Conservation (phyloP, 768 basidiomycete species). For the Amanita thiersii region DNA sequence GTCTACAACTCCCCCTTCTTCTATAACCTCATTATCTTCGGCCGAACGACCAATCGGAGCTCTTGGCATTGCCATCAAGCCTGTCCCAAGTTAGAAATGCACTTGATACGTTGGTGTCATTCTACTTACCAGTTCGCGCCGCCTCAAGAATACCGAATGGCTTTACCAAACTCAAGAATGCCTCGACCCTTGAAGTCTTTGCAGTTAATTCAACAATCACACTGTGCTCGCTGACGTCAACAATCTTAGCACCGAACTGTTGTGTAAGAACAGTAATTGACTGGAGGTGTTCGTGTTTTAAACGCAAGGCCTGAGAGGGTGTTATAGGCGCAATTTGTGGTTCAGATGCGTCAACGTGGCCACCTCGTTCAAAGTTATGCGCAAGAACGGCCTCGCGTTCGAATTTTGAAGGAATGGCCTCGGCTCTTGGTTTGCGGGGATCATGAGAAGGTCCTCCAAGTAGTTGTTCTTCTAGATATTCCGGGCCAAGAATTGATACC, state of each 20-base stretch:
- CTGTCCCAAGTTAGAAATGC: slow-evolving; percentile 27
- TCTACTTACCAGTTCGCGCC: slow-evolving; percentile 75
- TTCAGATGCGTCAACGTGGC: slow-evolving; percentile 25
- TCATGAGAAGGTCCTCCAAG: slow-evolving; percentile 79
- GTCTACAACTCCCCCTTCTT: slow-evolving; percentile 65
- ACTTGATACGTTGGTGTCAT: slow-evolving; percentile 3
- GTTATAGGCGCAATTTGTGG: slow-evolving; percentile 39
- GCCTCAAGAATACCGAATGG: slow-evolving; percentile 96
- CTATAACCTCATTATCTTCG: slow-evolving; percentile 44
- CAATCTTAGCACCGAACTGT: slow-evolving; percentile 90
- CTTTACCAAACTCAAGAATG: slow-evolving; percentile 84
- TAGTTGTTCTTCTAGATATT: slow-evolving; percentile 92
- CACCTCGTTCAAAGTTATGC: slow-evolving; percentile 66
- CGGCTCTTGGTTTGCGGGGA: slow-evolving; percentile 37
- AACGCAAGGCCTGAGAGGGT: slow-evolving; percentile 79
- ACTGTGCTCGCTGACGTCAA: slow-evolving; percentile 91
- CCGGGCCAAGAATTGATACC: slow-evolving; percentile 94
- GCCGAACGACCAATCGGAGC: slow-evolving; percentile 71
- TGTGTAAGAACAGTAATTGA: slow-evolving; percentile 77
- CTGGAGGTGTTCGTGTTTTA: slow-evolving; percentile 83
- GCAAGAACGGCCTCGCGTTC: slow-evolving; percentile 69
- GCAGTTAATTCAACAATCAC: slow-evolving; percentile 94
- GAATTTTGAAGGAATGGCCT: slow-evolving; percentile 39
- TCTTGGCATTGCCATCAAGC: slow-evolving; percentile 97
- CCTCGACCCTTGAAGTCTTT: slow-evolving; percentile 86